Conservation (phyloP, 139 green algal species). For the Limnomonas spitsbergensis region DNA sequence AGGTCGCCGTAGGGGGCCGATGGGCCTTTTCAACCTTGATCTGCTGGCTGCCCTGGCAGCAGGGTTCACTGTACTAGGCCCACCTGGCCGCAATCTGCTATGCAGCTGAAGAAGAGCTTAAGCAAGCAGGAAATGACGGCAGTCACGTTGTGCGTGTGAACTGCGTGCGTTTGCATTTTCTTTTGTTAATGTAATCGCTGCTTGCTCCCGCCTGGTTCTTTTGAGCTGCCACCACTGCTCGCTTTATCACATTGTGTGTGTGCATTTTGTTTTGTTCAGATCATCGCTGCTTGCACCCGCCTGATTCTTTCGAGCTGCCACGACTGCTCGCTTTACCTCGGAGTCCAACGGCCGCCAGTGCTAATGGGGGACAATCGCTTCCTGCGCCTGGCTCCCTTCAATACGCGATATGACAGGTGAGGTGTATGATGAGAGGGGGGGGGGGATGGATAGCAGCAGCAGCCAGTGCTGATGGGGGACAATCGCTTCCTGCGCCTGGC, state of each 20-base stretch:
- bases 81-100: too few species aligned
- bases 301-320: conserved; percentile 70
- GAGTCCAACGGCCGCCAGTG: conserved; percentile 57
- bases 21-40: too few species aligned
- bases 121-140: too few species aligned
- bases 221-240: conserved; percentile 79
- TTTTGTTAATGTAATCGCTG: conserved; percentile 50
- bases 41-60: too few species aligned
- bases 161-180: too few species aligned
- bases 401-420: conserved; percentile 54
- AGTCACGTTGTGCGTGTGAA: too few species aligned
- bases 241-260: conserved; percentile 76
- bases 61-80: too few species aligned
- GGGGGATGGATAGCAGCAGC: conserved; percentile 53
- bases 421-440: background rate
- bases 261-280: too few species aligned
- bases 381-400: conserved; percentile 78
- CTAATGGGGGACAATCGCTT: conserved; percentile 79
- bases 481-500: conserved; percentile 78
- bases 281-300: conserved; percentile 55
- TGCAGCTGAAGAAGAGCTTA: too few species aligned
- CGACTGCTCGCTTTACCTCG: conserved; percentile 80
- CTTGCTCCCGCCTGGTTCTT: conserved; percentile 48
- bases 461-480: conserved; percentile 68
- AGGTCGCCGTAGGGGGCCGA: too few species aligned